Evolutionary conservation across 169 alveolate genomes (phyloP), one percentile per base, ranked within the genome.

Genomic region (Plasmodium fragile): DNA sequence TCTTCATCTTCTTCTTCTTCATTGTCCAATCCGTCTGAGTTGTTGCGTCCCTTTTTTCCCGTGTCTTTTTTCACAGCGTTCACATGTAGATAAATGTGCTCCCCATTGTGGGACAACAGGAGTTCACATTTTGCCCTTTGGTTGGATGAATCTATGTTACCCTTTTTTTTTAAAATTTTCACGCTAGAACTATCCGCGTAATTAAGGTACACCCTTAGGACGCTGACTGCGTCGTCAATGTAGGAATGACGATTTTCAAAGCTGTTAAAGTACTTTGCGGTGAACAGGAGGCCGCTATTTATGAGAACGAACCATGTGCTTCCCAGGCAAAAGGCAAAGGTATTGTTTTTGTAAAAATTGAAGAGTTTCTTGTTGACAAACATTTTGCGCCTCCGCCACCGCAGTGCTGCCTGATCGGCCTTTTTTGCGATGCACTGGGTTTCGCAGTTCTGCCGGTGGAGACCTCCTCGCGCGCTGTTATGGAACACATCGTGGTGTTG

Each of bases 1-100:
- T 87, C 93, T 71, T 87, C 93, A 55, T 75, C 81, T n/a, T n/a
- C n/a, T n/a, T n/a, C 30, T 32, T 87, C 93, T 71, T 87, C 93
- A 55, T 75, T 72, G 7, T 52, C 39, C 69, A 18, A 2, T 65
- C 69, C 81, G 13, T 18, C 82, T 1, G 70, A 22, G 25, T 65
- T 83, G 16, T 7, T 18, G 30, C 11, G 18, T 41, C 75, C 43
- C 13, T 75, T 65, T 77, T 78, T 75, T 65, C n/a, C 71, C 28
- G 39, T 87, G 45, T 87, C 55, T 10, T 28, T 28, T 6, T 77
- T 87, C 52, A 87, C 71, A 1, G 90, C 78, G 45, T 87, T 87
- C 6, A 87, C 71, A 78, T 87, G 70, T 8, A 87, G 71, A 16
- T 59, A 45, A 36, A 87, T 59, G 10, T 87, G 59, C 18, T 87